Conservation (phyloP, 768 basidiomycete species). For the Boletus subparvulus region DNA sequence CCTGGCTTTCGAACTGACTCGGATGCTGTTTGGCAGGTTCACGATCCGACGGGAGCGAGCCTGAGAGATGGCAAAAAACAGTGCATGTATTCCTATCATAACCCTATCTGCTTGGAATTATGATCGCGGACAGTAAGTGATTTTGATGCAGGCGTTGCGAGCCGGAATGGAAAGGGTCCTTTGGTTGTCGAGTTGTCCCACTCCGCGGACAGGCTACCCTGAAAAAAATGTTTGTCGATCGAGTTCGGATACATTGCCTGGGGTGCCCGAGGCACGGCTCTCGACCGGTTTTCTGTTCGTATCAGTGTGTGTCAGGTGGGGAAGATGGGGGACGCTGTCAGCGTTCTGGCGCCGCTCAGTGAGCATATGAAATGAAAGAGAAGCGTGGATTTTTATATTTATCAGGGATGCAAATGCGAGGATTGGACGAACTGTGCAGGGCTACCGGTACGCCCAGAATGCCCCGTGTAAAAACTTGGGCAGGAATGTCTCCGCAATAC, state of each 20-base stretch:
- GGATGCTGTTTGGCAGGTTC: not conserved
- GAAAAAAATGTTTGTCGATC: not conserved
- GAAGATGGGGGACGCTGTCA: not conserved
- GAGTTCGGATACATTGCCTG: not conserved
- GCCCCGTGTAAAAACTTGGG: conserved; percentile 2
- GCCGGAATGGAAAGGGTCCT: not conserved
- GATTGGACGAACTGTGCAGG: not conserved
- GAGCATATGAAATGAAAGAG: conserved; percentile 1
- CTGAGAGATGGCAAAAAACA: not conserved
- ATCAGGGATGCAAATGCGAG: not conserved
- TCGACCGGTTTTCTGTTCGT: conserved; percentile 1
- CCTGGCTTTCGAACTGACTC: not conserved
- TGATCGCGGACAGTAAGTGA: conserved; percentile 5
- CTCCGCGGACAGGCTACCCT: conserved; percentile 5
- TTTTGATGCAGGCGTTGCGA: not conserved
- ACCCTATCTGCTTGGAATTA: not conserved
- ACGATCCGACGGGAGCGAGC: not conserved
- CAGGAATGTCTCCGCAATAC: not conserved
- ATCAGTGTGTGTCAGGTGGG: not conserved
- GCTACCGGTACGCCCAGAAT: not conserved
- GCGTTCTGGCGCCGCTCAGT: not conserved
- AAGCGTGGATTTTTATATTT: not conserved
- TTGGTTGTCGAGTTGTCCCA: not conserved
- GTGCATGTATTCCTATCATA: not conserved
- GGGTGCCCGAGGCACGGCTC: not conserved